A percentile compares a stretch with the other conserved stretches of the same genome.
Evolutionary conservation across 2,329 filamentous ascomycete genomes (phyloP).

Genomic region (Beauveria pseudobassiana): DNA sequence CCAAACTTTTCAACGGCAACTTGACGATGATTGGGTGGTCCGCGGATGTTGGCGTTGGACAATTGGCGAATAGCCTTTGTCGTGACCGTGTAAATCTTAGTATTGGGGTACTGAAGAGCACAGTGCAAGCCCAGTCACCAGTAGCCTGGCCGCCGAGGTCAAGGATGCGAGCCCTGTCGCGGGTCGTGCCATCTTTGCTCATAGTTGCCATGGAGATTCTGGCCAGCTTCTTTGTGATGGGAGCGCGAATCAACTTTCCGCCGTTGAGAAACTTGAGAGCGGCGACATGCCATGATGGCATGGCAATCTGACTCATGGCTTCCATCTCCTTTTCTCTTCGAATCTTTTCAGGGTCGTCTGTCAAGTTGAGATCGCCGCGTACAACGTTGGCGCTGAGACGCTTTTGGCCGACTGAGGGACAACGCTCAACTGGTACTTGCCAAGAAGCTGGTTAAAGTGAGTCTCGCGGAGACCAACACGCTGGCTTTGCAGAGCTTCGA

Average conservation of each 20-base stretch:
- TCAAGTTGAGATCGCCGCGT: slow-evolving; percentile 59
- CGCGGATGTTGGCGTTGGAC: slow-evolving; percentile 68
- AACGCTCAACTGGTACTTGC: slow-evolving; percentile 73
- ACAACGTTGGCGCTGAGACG: slow-evolving; percentile 65
- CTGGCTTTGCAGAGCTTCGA: slow-evolving; percentile 79
- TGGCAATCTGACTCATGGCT: slow-evolving; percentile 63
- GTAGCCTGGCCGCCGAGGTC: slow-evolving; percentile 80
- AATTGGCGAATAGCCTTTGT: slow-evolving; percentile 64
- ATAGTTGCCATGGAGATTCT: slow-evolving; percentile 43
- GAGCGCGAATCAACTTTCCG: slow-evolving; percentile 56
- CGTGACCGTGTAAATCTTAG: slow-evolving; percentile 81
- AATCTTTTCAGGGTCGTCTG: slow-evolving; percentile 55
- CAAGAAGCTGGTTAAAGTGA: slow-evolving; percentile 75
- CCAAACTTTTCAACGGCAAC: slow-evolving; percentile 71
- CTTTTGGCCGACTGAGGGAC: slow-evolving; percentile 62
- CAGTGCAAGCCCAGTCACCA: slow-evolving; percentile 94
- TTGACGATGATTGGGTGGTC: slow-evolving; percentile 80
- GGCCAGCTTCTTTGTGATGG: slow-evolving; percentile 54
- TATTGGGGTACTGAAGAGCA: slow-evolving; percentile 74
- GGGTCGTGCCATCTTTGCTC: slow-evolving; percentile 34
- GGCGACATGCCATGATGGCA: slow-evolving; percentile 54
- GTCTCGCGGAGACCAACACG: slow-evolving; percentile 64
- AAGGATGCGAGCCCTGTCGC: slow-evolving; percentile 60
- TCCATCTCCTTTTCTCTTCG: slow-evolving; percentile 72
- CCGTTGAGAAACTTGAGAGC: slow-evolving; percentile 55